Evolutionary conservation across 169 alveolate genomes (phyloP), one percentile per base, ranked within the genome.

Genomic region (Eimeria zaria): DNA sequence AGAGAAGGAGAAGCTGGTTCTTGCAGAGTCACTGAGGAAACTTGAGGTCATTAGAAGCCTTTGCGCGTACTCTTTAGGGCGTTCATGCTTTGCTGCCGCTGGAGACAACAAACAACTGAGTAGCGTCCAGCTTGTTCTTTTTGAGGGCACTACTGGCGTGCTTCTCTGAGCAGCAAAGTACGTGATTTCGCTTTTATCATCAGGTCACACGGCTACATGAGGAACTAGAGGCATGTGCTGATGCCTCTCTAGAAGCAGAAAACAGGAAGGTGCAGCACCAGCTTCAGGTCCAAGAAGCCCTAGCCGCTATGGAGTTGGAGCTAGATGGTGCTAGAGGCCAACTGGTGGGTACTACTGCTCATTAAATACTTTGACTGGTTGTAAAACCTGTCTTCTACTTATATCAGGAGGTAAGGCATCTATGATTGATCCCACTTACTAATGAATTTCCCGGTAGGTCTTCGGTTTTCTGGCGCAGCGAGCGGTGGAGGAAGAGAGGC

Each of bases 401-500:
- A 20, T 73, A 27, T 22, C 33, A 20, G 14, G 33, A 73, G 55
- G 36, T 73, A 33, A 73, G 20, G 16, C 83, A 4, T 14, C 18
- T 80, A 46, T 5, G 27, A 48, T 22, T 6, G 60, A n/a, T 4
- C 48, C 27, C 67, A n/a, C n/a, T 9, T 22, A 48, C 11, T 9
- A 6, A 16, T 48, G 41, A 1, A 27, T 0, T 80, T 16, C 18
- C 20, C 44, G 44, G 3, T 44, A 44, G 51, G 3, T 24, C 46
- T 9, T 36, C 80, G 16, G 7, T 62, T 88, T 60, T 80, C 46
- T 46, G 60, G 44, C 88, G 76, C 96, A 73, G 91, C 97, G 98
- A 87, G 98, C 99, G 24, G 99, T 99, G 24, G 99, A 98, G 97
- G 99, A 98, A 85, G 99, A 98, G 96, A 98, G 98, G 95, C 99